These are phyloP conservation scores for Speleostelium caveatum DNA, from an alignment of 78 protist genomes.

Conservation along the genomic window DNA sequence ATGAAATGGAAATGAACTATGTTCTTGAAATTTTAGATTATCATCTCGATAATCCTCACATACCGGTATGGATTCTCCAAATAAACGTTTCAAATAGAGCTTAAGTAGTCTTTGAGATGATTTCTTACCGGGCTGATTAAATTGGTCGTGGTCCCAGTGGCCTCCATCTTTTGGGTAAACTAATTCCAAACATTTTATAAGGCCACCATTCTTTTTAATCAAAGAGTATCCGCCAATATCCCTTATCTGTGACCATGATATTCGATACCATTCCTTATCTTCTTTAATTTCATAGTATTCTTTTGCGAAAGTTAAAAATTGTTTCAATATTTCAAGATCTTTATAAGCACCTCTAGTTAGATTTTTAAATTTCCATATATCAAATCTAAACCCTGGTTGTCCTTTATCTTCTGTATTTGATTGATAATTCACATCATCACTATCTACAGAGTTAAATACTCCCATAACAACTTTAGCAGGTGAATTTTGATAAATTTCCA, in stretches of 20 bases:
- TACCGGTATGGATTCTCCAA: neutral
- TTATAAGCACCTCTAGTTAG: neutral
- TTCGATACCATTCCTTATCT: constrained; percentile 30
- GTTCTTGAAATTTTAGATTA: neutral
- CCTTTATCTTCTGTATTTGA: neutral
- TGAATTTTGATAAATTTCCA: constrained; percentile 15
- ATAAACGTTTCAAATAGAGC: constrained; percentile 11
- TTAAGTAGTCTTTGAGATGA: constrained; percentile 46
- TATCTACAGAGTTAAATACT: neutral
- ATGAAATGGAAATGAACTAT: constrained; percentile 23
- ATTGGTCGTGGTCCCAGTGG: constrained; percentile 3
- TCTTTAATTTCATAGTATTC: constrained; percentile 9
- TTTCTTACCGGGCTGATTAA: constrained; percentile 51
- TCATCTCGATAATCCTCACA: constrained; percentile 40
- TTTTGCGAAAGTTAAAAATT: constrained; percentile 21
- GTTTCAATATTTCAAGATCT: neutral
- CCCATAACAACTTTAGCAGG: constrained; percentile 11
- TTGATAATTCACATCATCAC: neutral
- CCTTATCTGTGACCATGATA: constrained; percentile 38
- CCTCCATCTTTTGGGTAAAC: constrained; percentile 7
- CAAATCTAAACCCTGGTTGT: neutral
- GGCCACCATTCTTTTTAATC: constrained; percentile 42
- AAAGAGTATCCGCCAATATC: constrained; percentile 53
- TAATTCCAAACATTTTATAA: neutral
- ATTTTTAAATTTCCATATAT: constrained; percentile 33